Base-by-base conservation (phyloP, 1,139 yeast genomes). In the Zygosaccharomyces sapae region DNA sequence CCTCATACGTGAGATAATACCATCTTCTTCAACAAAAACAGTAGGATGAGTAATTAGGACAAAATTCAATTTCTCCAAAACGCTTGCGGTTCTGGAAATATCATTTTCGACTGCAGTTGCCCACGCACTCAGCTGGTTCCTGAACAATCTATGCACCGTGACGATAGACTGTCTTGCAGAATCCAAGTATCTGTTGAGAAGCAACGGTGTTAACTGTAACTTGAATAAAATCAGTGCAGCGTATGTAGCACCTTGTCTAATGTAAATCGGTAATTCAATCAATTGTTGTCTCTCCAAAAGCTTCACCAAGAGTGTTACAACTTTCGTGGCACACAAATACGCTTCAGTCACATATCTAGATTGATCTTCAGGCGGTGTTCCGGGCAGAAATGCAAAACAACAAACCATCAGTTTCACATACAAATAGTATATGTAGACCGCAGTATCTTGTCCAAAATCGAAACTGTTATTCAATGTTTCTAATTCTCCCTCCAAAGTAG, bases 71-170 rank as follows among this genome's bases (percentile, higher is more conserved):
- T 88, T 88, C 59, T 90, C 97, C 57, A 90, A 72, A n/a, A 89
- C 94, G 57, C 86, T 86, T 1, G 97, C 97, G 0, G 95, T 87
- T 64, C 97, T 76, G 2, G 95, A 83, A 33, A 89, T 86, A 66
- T 89, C 97, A 67, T 88, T 89, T 55, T 87, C 89, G 43, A 89
- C 86, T 56, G 83, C 87, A 53, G 84, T 82, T 27, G 70, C 66
- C 97, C 97, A 90, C 7, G 96, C 90, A 2, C 92, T 81, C 38
- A 89, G 72, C 64, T 92, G 89, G 63, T 90, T 89, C 65, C 97
- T 75, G 65, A 82, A 86, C 44, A 89, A 70, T 59, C 96, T 74
- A 67, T 90, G 97, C 1, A 88, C 95, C 0, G 97, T 89, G 19
- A 90, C 97, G 60, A 90, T 86, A 8, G 94, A 86, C 67, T 89